Conservation (phyloP, 306 rosid genomes). For the Cucurbita moschata region DNA sequence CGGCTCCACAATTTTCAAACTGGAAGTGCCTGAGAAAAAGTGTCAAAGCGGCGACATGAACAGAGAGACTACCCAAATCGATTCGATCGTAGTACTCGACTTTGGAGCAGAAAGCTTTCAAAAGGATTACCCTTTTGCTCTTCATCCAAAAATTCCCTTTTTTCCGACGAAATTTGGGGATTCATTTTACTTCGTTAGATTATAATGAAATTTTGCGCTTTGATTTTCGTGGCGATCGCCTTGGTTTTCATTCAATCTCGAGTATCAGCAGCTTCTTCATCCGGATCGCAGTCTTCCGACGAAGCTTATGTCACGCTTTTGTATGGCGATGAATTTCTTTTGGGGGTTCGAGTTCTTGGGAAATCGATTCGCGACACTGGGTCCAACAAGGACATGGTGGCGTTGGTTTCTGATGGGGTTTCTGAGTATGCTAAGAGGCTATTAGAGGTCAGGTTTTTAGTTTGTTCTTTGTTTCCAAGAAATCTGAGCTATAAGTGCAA, state of each 20-base stretch:
- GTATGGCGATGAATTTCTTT: conserved; percentile 87
- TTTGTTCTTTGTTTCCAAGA: not conserved
- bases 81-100: not conserved
- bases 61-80: not conserved
- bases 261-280: conserved; percentile 2
- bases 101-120: not conserved
- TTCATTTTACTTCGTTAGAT: not conserved
- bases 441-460: conserved; percentile 34
- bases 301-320: conserved; percentile 87
- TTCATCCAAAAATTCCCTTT: not conserved
- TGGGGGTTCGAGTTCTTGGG: conserved; percentile 94
- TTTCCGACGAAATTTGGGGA: not conserved
- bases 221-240: not conserved
- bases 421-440: conserved; percentile 68
- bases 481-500: not conserved
- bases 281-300: conserved; percentile 31
- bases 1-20: not conserved
- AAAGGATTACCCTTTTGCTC: not conserved
- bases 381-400: conserved; percentile 83
- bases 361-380: conserved; percentile 80
- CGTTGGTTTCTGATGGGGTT: conserved; percentile 84
- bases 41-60: not conserved
- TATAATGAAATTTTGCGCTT: not conserved
- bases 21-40: not conserved
- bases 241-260: conserved; percentile 4